Conservation (phyloP, 768 basidiomycete species). For the Dioszegia crocea region DNA sequence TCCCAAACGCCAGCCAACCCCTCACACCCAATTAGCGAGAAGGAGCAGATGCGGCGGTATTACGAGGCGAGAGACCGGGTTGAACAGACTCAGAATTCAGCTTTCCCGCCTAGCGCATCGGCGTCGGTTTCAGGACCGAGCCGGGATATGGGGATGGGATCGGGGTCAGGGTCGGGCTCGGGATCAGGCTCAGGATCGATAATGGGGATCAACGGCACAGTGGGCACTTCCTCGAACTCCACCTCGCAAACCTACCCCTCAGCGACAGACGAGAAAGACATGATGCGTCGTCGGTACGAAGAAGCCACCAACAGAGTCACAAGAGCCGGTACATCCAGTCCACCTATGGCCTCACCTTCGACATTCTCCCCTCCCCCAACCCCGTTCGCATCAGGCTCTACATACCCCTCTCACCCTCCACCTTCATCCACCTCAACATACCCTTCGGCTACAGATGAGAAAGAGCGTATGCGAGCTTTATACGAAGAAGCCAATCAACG, state of each 20-base stretch:
- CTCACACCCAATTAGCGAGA: constrained; percentile 13
- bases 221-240: background rate
- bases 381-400: background rate
- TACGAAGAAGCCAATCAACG: constrained; percentile 36
- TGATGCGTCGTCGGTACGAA: constrained; percentile 38
- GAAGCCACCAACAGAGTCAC: constrained; percentile 21
- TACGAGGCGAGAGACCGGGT: constrained; percentile 38
- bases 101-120: background rate
- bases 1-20: background rate
- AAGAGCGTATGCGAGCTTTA: constrained; percentile 37
- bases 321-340: background rate
- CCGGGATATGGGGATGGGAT: background rate
- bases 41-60: constrained; percentile 40
- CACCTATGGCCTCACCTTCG: background rate
- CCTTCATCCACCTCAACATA: constrained; percentile 5
- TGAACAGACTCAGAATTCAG: background rate
- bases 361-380: background rate
- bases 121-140: background rate
- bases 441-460: constrained; percentile 39
- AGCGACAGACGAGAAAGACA: constrained; percentile 46
- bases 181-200: background rate
- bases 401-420: background rate
- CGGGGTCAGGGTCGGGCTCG: background rate
- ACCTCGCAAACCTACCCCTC: constrained; percentile 12
- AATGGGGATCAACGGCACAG: background rate